Evolutionary conservation across 2,329 filamentous ascomycete species (phyloP).

Genomic region (Didymella sp.): DNA sequence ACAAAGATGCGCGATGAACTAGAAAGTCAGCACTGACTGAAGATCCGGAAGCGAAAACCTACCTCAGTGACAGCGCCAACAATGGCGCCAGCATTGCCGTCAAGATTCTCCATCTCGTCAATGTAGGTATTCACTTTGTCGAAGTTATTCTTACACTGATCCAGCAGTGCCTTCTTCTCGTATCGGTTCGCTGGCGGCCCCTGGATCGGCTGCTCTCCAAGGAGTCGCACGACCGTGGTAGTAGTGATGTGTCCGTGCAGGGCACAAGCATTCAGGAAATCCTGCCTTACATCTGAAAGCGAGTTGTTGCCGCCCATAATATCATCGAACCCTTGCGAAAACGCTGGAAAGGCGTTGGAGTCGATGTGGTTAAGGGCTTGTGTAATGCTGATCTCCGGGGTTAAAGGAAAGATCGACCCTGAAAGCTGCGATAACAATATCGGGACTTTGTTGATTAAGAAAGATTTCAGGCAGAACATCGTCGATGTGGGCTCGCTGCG

Average conservation of each 20-base stretch:
- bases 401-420: slow-evolving; percentile 64
- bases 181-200: slow-evolving; percentile 77
- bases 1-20: slow-evolving; percentile 74
- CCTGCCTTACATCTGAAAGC: slow-evolving; percentile 72
- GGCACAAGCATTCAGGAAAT: slow-evolving; percentile 91
- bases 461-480: slow-evolving; percentile 80
- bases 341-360: slow-evolving; percentile 67
- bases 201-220: slow-evolving; percentile 85
- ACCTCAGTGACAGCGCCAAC: slow-evolving; percentile 68
- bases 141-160: slow-evolving; percentile 77
- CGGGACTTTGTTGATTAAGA: slow-evolving; percentile 78
- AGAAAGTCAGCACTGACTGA: slow-evolving; percentile 9
- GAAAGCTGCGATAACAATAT: slow-evolving; percentile 65
- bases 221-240: slow-evolving; percentile 75
- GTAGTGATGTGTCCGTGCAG: slow-evolving; percentile 85
- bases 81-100: slow-evolving; percentile 88
- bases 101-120: slow-evolving; percentile 84
- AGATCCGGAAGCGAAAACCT: not conserved
- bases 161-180: slow-evolving; percentile 77
- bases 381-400: slow-evolving; percentile 69
- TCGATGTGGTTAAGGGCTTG: slow-evolving; percentile 70
- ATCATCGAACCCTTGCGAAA: slow-evolving; percentile 69
- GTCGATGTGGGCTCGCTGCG: slow-evolving; percentile 66
- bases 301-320: slow-evolving; percentile 61
- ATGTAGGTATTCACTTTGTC: slow-evolving; percentile 79